A percentile compares a stretch with the other conserved stretches of the same genome.
Evolutionary conservation across 169 alveolate genomes (phyloP).

Genomic region (Plasmodium fragile): DNA sequence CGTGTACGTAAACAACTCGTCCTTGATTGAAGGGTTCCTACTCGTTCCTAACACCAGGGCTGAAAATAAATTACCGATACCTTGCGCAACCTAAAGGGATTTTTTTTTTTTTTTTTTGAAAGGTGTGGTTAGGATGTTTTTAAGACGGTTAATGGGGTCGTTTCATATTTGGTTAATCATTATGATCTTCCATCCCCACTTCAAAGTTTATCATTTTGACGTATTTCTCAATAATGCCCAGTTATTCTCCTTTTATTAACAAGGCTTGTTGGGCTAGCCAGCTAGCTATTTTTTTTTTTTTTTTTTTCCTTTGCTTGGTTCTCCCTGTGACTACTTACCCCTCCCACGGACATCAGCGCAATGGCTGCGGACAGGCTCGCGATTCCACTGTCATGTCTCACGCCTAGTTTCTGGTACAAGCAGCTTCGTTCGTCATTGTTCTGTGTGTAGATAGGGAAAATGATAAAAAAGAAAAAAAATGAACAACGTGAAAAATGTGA

Average conservation of each 20-base stretch:
- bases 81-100: slow-evolving; percentile 88
- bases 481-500: not conserved
- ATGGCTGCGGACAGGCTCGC: slow-evolving; percentile 88
- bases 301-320: not conserved
- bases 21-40: slow-evolving; percentile 91
- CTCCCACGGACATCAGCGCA: slow-evolving; percentile 89
- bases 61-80: slow-evolving; percentile 92
- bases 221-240: not conserved
- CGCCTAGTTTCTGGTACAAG: slow-evolving; percentile 77
- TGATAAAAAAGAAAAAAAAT: not conserved
- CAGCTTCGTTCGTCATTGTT: slow-evolving; percentile 36
- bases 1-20: slow-evolving; percentile 92
- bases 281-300: not conserved
- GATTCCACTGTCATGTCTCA: slow-evolving; percentile 87
- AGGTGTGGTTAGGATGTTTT: not conserved
- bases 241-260: not conserved
- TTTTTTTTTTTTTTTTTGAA: not conserved
- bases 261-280: not conserved
- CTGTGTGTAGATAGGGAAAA: not conserved
- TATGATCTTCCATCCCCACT: not conserved
- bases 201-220: not conserved
- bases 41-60: slow-evolving; percentile 93
- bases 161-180: not conserved
- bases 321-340: slow-evolving; percentile 41
- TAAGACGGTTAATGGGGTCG: not conserved